These are phyloP conservation scores for Casaregolazyma suthepensis DNA, from an alignment of 1,139 yeast genomes.

Conservation along the genomic window DNA sequence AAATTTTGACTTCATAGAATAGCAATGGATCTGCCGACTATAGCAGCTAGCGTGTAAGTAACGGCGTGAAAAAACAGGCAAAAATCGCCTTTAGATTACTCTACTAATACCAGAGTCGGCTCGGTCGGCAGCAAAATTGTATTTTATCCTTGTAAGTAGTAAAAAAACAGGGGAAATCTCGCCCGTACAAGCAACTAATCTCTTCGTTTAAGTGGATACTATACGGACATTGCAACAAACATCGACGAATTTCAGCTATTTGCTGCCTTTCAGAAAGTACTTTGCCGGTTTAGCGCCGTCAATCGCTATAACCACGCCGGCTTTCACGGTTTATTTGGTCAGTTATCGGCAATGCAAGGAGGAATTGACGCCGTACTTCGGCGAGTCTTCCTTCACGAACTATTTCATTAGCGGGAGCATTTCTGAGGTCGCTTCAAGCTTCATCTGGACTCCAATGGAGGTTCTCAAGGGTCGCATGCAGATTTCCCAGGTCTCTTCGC, in stretches of 20 bases:
- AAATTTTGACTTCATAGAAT: not conserved
- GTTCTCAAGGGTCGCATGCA: constrained; percentile 41
- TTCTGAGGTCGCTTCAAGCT: constrained; percentile 37
- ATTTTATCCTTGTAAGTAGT: constrained; percentile 32
- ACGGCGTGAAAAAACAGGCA: not conserved
- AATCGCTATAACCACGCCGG: constrained; percentile 38
- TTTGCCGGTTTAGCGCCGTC: constrained; percentile 39
- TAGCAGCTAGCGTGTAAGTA: constrained; percentile 26
- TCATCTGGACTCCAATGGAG: constrained; percentile 44
- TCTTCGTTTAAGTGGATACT: constrained; percentile 31
- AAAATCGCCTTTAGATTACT: not conserved
- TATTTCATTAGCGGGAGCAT: constrained; percentile 35
- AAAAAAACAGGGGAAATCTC: not conserved
- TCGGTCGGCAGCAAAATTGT: constrained; percentile 33
- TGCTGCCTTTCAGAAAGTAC: constrained; percentile 35
- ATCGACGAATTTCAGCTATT: constrained; percentile 32
- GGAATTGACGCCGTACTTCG: constrained; percentile 34
- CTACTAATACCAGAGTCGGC: constrained; percentile 25
- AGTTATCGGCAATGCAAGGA: constrained; percentile 37
- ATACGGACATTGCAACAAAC: constrained; percentile 37
- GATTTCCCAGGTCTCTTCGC: constrained; percentile 23
- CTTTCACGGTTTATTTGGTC: constrained; percentile 38
- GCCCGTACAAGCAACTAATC: not conserved
- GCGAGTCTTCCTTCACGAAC: constrained; percentile 32
- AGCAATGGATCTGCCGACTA: constrained; percentile 23